phyloP scores from a whole-genome alignment of 2,329 filamentous ascomycete genomes.

The Cladosporium halotolerans region DNA sequence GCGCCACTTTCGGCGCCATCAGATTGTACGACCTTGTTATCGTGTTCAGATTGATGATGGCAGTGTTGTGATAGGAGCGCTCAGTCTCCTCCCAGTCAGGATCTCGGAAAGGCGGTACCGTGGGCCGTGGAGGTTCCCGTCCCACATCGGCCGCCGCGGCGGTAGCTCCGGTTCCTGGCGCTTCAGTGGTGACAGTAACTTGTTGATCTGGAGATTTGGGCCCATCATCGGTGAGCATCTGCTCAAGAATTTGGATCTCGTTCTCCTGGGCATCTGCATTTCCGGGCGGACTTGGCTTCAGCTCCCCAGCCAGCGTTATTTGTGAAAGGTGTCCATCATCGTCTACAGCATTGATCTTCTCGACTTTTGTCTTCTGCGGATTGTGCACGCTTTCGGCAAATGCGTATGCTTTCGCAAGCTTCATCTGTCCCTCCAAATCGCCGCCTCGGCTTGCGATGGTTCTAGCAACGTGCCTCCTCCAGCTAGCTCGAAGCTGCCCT shows the following conservation, averaged over 20 bases:
- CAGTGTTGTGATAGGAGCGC: slow-evolving; percentile 65
- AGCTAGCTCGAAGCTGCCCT: slow-evolving; percentile 67
- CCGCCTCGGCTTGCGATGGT: slow-evolving; percentile 74
- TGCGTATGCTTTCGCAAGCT: slow-evolving; percentile 65
- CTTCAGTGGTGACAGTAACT: slow-evolving; percentile 15
- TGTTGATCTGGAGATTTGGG: slow-evolving; percentile 19
- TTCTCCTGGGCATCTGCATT: slow-evolving; percentile 13
- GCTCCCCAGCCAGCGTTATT: slow-evolving; percentile 40
- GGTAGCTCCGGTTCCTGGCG: slow-evolving; percentile 9
- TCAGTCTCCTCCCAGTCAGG: slow-evolving; percentile 68
- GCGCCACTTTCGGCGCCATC: slow-evolving; percentile 85
- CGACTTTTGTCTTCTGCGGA: slow-evolving; percentile 40
- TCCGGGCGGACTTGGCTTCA: slow-evolving; percentile 27
- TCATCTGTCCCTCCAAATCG: slow-evolving; percentile 65
- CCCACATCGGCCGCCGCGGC: slow-evolving; percentile 2
- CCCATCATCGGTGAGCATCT: slow-evolving; percentile 25
- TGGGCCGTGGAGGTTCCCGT: slow-evolving; percentile 3
- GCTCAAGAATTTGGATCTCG: slow-evolving; percentile 35
- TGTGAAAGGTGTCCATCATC: slow-evolving; percentile 44
- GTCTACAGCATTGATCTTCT: slow-evolving; percentile 41
- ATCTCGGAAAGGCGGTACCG: slow-evolving; percentile 62
- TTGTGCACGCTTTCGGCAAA: slow-evolving; percentile 62
- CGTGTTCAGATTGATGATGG: slow-evolving; percentile 70
- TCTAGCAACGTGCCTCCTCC: slow-evolving; percentile 74
- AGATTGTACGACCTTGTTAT: slow-evolving; percentile 87